Base-by-base conservation (phyloP, 139 green algal species). In the Chlorella sp. region DNA sequence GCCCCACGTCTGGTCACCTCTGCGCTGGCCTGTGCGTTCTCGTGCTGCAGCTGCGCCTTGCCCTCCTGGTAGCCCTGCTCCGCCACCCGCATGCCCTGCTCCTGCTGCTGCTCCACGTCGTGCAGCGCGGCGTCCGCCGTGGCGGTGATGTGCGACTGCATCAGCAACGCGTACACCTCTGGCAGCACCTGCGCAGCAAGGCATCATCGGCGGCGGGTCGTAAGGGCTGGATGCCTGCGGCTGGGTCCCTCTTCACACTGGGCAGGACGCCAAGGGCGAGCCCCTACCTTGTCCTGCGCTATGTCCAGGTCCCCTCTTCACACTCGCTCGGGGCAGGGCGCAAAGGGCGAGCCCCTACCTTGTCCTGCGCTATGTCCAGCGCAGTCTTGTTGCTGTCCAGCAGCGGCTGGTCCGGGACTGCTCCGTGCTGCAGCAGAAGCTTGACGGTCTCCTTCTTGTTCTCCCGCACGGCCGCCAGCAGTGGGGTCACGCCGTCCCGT, bases 391-490 rank as follows among this genome's bases (percentile, higher is more conserved):
- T 10, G 6, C 27, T 49, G 31, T 35, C 17, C 6, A 3, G 6
- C 17, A 31, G 49, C 23, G 20, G 2, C 20, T 71, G 35, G 35
- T 35, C 10, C 2, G 66, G 66, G 35, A 34, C 22, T 2, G 66
- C 66, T 26, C 66, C 35, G 3, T 31, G 66, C 17, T 62, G 66
- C 66, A 71, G 66, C 66, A 71, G 66, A 5, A 71, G 35, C 26
- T 62, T 23, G 10, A 62, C 66, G 5, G 27, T 27, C 6, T 61
- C 66, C 35, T n/a, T 24, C 35, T 29, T 33, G 35, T 61, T 35
- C 35, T 61, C 66, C 23, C 66, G 6, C n/a, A 55, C 35, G 2
- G 66, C 66, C 35, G 35, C 35, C 66, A 71, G 33, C 35, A 71
- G 66, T 26, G 66, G 35, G 22, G 66, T 71, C 27, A 61, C 20